Evolutionary conservation across 2,329 filamentous ascomycete species (phyloP), one percentile per base, ranked within the genome.

Genomic region (Exserohilum turcica): DNA sequence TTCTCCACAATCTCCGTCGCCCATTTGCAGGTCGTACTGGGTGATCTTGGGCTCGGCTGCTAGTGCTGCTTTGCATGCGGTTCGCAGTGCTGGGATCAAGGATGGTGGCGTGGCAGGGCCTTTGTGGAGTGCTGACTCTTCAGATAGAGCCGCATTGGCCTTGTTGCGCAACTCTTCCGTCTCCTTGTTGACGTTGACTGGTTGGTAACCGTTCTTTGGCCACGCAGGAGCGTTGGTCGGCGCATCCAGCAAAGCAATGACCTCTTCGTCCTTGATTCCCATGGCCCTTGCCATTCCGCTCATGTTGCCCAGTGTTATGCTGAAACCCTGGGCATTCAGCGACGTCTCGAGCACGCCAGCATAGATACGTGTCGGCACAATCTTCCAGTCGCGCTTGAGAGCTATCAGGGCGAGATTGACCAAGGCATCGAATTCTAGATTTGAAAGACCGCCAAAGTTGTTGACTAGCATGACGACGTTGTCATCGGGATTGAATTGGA

Each of bases 1-100:
- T 65, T 88, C 84, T 32, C 92, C 92, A 68, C 92, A 96, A 76
- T 96, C 92, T 40, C 92, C 92, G 69, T 96, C 92, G 45, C 92
- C 92, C 52, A 96, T 91, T 19, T 94, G 84, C 0, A 91, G 92
- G 67, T 90, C 87, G 73, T 83, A 90, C 54, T 80, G 81, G 10
- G 87, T 90, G 46, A 90, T 80, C 28, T 82, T 80, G 7, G 85
- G 81, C 65, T 90, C 87, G 3, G 85, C 84, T 7, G 75, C 75
- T 39, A 87, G 76, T 2, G 85, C 78, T 2, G 76, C 74, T 13
- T 74, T 70, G 65, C 78, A 80, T 21, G 77, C 79, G 48, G 59
- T 70, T 4, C 71, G 65, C 0, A 81, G 63, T 0, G 76, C 75
- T 7, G 69, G 66, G 31, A 78, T 73, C 15, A 80, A 55, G 0